Evolutionary conservation across 2,329 filamentous ascomycete genomes (phyloP), one percentile per base, ranked within the genome.

Genomic region (Cordyceps cateniannulata): DNA sequence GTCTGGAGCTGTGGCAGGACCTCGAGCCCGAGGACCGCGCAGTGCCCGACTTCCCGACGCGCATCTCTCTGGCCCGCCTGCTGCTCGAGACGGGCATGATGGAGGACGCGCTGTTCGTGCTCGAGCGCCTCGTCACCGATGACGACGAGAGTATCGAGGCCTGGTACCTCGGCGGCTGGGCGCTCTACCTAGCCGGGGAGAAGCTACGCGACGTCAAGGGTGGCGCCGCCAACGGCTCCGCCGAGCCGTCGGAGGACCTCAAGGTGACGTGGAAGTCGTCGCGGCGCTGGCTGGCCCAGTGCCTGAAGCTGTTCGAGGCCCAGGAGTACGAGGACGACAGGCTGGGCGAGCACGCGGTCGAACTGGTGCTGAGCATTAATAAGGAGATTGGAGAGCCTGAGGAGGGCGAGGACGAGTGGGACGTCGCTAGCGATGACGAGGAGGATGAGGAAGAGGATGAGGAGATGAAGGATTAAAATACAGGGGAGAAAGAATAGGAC

Each of bases 111-210:
- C 84, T 96, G 62, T 85, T 89, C 61, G 92, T 98, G 3, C 78
- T 97, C 59, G 91, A 96, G 71, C 81, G 91, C 59, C 78, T 99
- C 58, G 85, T 96, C 44, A 80, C 84, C 40, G 95, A 99, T 71
- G 93, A 99, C 66, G 96, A 99, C 71, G 83, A 89, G 70, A 96
- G 93, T 72, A 90, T 99, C 22, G 95, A 99, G 75, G 89, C 91
- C 20, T 97, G 93, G 92, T 99, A 99, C 76, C 81, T 99, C 5
- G 95, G 95, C 48, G 96, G 95, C 4, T 98, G 93, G 90, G 93
- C 91, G 67, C 81, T 96, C 66, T 91, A 91, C 71, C 82, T 96
- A 62, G 79, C 89, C 64, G 90, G 89, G 12, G 84, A 90, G 72
- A 90, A 88, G 79, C 77, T 85, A 68, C 72, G 74, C 38, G 67